Conservation (phyloP, 2,329 filamentous ascomycete genomes). For the Dryadomyces quercivorus region DNA sequence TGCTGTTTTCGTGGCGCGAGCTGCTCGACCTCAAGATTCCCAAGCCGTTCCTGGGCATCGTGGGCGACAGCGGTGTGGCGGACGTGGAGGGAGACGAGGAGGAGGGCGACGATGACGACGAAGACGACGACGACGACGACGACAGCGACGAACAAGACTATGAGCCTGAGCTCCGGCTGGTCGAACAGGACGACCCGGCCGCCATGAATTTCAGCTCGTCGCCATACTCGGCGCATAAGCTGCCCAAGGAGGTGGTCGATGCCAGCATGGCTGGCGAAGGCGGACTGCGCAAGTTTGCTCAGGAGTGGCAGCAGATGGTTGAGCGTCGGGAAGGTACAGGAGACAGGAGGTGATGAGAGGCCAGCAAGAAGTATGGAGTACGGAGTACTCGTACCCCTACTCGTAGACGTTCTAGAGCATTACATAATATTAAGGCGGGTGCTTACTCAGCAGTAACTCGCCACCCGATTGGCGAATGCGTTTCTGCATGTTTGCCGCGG, state of each 20-base stretch:
- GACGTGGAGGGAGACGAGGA: constrained; percentile 23
- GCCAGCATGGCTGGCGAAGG: constrained; percentile 56
- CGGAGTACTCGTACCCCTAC: not conserved
- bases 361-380: not conserved
- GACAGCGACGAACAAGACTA: constrained; percentile 44
- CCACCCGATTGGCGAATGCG: constrained; percentile 8
- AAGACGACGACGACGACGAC: constrained; percentile 26
- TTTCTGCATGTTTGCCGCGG: not conserved
- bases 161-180: constrained; percentile 67
- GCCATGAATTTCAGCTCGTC: constrained; percentile 76
- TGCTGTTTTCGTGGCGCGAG: constrained; percentile 85
- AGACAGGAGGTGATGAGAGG: not conserved
- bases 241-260: constrained; percentile 84
- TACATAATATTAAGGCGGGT: not conserved
- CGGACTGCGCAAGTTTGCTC: constrained; percentile 68
- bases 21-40: constrained; percentile 60
- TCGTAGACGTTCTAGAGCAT: too few species aligned
- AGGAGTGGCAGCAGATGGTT: constrained; percentile 54
- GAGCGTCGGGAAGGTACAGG: constrained; percentile 4
- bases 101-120: constrained; percentile 21
- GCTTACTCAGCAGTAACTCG: not conserved
- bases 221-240: constrained; percentile 88
- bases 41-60: constrained; percentile 38
- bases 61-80: constrained; percentile 14
- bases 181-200: constrained; percentile 70